Base-by-base conservation (phyloP, 768 basidiomycete genomes). In the Dioszegia aurantiaca region DNA sequence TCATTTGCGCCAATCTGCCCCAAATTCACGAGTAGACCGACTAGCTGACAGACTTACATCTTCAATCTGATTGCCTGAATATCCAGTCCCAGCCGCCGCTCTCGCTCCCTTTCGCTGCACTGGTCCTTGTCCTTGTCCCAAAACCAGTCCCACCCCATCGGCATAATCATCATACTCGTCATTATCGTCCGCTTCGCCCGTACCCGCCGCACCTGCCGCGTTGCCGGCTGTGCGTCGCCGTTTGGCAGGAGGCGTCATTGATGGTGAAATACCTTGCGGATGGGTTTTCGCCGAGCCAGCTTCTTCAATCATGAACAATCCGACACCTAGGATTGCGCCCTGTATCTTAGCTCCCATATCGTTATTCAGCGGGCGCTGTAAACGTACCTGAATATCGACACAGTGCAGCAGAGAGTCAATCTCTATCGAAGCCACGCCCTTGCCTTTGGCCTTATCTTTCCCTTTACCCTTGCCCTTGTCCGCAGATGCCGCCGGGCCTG, bases 311-410 rank as follows among this genome's bases (percentile, higher is more conserved):
- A 90, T 90, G 33, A 84, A 84, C 42, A 94, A 82, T 9, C 93
- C 92, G 37, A 94, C 82, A n/a, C 92, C 93, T 4, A 97, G 80
- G 62, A 95, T 85, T 14, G 89, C 84, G 37, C 92, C 93, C 78
- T 95, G 88, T 23, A 28, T 27, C 21, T 43, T 48, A 65, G 46
- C 30, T 33, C n/a, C 14, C 1, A 39, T 26, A 31, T 33, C 23
- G 11, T 12, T 30, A 54, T 3, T 14, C n/a, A 41, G 16, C 19
- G 39, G 24, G 27, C 19, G 17, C 37, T 30, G 17, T 33, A 4
- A n/a, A 44, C 68, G 59, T 26, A 70, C 73, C 47, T 77, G 76
- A 5, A 94, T 74, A 69, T 89, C 88, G 5, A 89, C 82, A 76
- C 92, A 95, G 77, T 95, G 92, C 71, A 93, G 89, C 58, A 94